Conservation (phyloP, 169 alveolate species). For the Perkinsus chesapeaki region DNA sequence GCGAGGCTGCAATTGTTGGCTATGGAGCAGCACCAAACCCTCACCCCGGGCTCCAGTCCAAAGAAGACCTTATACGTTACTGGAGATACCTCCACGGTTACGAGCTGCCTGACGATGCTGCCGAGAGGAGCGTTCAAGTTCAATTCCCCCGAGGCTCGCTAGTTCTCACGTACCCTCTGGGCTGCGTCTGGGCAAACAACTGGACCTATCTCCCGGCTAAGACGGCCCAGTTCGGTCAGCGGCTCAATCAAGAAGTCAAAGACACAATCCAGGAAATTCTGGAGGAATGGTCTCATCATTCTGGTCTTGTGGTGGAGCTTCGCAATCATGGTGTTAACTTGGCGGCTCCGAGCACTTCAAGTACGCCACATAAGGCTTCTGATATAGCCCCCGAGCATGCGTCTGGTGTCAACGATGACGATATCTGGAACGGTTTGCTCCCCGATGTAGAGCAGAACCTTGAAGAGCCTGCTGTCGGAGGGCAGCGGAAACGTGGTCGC, state of each 20-base stretch:
- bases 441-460: neutral
- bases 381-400: neutral
- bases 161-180: neutral
- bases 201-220: neutral
- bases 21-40: neutral
- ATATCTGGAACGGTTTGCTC: neutral
- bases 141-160: neutral
- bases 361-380: neutral
- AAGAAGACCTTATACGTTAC: neutral
- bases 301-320: neutral
- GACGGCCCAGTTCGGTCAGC: neutral
- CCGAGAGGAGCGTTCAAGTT: neutral
- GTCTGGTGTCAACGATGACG: neutral
- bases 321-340: neutral
- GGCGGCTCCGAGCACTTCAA: neutral
- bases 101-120: neutral
- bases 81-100: neutral
- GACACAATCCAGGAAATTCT: neutral
- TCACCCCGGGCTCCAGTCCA: neutral
- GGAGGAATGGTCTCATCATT: neutral
- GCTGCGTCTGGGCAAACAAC: neutral
- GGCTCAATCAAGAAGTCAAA: neutral
- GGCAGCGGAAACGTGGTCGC: neutral
- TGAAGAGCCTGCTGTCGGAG: neutral
- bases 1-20: neutral